These are phyloP conservation scores for Fusarium albidum DNA, from an alignment of 2,329 filamentous ascomycete species.

Conservation along the genomic window DNA sequence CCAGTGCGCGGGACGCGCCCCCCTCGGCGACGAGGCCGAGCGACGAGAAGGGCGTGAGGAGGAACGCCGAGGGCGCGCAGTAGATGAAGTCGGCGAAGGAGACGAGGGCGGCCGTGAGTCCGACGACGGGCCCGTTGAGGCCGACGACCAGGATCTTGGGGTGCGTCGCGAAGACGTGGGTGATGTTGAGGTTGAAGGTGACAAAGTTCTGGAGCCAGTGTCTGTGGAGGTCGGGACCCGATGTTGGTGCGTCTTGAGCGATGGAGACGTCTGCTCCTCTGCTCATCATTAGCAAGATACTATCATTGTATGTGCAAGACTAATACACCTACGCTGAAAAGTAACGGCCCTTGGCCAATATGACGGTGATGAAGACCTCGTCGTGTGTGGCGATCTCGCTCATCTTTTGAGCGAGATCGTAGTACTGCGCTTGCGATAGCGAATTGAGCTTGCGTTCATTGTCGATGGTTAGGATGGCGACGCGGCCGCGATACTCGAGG, in stretches of 20 bases:
- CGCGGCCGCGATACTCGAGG: slow-evolving; percentile 52
- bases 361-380: slow-evolving; percentile 83
- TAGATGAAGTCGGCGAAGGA: slow-evolving; percentile 94
- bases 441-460: slow-evolving; percentile 89
- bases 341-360: slow-evolving; percentile 82
- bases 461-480: slow-evolving; percentile 84
- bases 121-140: slow-evolving; percentile 90
- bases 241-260: slow-evolving; percentile 51
- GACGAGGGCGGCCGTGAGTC: slow-evolving; percentile 84
- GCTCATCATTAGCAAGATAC: slow-evolving; percentile 25
- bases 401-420: slow-evolving; percentile 75
- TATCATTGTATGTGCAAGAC: no score
- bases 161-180: slow-evolving; percentile 90
- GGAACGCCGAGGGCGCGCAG: slow-evolving; percentile 79
- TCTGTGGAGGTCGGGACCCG: slow-evolving; percentile 49
- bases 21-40: slow-evolving; percentile 92
- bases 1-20: slow-evolving; percentile 79
- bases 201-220: slow-evolving; percentile 77
- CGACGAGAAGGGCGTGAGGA: slow-evolving; percentile 91
- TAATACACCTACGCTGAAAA: slow-evolving; percentile 82
- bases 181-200: slow-evolving; percentile 87
- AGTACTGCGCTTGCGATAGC: slow-evolving; percentile 76
- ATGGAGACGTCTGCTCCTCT: slow-evolving; percentile 83
- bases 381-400: slow-evolving; percentile 80
- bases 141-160: slow-evolving; percentile 92